Base-by-base conservation (phyloP, 1,139 yeast genomes). In the Saccharomyces hybrid region DNA sequence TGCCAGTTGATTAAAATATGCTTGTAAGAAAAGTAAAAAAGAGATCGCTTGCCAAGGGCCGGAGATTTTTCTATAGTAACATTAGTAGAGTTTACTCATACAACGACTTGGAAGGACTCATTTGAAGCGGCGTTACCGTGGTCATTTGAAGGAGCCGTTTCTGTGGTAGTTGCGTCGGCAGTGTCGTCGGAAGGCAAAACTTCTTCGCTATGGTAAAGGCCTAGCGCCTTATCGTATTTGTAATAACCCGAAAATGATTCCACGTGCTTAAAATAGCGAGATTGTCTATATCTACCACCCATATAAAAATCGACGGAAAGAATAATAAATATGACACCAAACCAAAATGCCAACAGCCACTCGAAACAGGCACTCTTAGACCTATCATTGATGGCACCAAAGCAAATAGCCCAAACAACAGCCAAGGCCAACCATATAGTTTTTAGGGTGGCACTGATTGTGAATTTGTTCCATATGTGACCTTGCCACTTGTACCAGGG, bases 331-430 rank as follows among this genome's bases (percentile, higher is more conserved):
- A 87, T 76, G 48, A 84, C 68, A 11, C 95, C 95, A 66, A 88
- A 89, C 82, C 88, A 84, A 72, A 84, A 90, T 7, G 90, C 83
- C 51, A 89, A 72, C 5, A 81, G 67, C 97, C 97, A 90, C 69
- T 90, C 98, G 69, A 86, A 82, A 8, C 73, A 72, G 2, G 81
- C 88, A 14, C 77, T 71, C 14, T 76, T 70, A 47, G 75, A 70
- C 6, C 73, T 57, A 46, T 73, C 78, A 1, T 77, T 73, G 55
- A 75, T 73, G 2, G 70, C 78, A 13, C 83, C 91, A 64, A 88
- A 90, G 44, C 80, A 76, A 27, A 85, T 71, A 3, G 93, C 96
- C 65, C 88, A 77, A 0, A 74, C 80, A 28, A 85, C 73, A 1
- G 96, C 95, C n/a, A 78, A 68, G 3, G 75, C 57, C 50, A 87